These are phyloP conservation scores for Fusarium albosuccineum DNA, from an alignment of 2,329 filamentous ascomycete genomes.

Conservation along the genomic window DNA sequence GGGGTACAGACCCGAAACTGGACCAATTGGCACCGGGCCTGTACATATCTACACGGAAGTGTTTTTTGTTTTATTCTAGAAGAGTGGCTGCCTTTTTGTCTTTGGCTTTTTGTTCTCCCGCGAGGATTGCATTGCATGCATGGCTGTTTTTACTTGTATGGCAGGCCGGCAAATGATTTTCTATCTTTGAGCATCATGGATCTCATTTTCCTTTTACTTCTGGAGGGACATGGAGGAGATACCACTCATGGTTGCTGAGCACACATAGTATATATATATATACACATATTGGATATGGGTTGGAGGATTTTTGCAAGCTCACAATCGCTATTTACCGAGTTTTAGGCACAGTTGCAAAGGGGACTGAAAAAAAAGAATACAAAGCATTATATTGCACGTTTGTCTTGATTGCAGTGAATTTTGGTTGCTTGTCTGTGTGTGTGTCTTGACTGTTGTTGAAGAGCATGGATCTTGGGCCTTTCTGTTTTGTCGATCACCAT, in stretches of 20 bases:
- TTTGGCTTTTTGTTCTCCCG: slow-evolving; percentile 25
- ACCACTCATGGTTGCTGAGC: slow-evolving; percentile 39
- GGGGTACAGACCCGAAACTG: slow-evolving; percentile 41
- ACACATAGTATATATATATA: slow-evolving; percentile 26
- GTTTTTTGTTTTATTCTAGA: slow-evolving; percentile 27
- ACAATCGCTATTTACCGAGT: slow-evolving; percentile 32
- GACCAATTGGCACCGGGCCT: slow-evolving; percentile 27
- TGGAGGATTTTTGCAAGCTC: slow-evolving; percentile 25
- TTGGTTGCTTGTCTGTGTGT: background rate
- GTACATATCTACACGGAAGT: slow-evolving; percentile 39
- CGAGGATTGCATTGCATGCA: slow-evolving; percentile 40
- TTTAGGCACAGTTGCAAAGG: slow-evolving; percentile 20
- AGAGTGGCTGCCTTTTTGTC: slow-evolving; percentile 17
- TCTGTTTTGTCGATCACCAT: too few species aligned
- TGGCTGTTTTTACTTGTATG: slow-evolving; percentile 30
- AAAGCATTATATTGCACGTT: slow-evolving; percentile 1
- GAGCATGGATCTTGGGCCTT: too few species aligned
- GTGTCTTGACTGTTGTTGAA: too few species aligned
- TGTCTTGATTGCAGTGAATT: background rate
- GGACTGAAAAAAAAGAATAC: slow-evolving; percentile 19
- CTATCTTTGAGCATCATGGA: slow-evolving; percentile 26
- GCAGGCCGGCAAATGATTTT: slow-evolving; percentile 35
- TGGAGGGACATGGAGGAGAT: slow-evolving; percentile 41
- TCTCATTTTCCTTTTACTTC: slow-evolving; percentile 24
- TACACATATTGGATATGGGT: slow-evolving; percentile 33